Conservation (phyloP, 2,329 filamentous ascomycete species). For the Xylariaceae sp. region DNA sequence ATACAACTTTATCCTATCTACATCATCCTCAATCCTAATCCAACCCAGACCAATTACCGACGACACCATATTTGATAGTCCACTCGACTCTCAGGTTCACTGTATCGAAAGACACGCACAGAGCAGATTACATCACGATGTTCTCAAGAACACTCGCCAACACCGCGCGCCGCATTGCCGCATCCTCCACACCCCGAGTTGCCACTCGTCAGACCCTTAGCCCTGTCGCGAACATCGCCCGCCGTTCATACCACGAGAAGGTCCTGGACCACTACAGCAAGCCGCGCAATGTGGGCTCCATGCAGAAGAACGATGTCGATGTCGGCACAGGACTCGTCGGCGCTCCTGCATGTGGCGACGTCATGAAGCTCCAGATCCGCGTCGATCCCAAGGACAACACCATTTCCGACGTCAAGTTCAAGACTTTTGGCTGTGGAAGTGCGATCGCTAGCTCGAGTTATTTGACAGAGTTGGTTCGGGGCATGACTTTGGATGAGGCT, state of each 20-base stretch:
- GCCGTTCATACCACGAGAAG: constrained; percentile 50
- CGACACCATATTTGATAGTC: neutral
- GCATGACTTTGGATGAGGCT: constrained; percentile 95
- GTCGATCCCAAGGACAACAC: constrained; percentile 71
- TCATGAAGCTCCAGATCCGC: constrained; percentile 90
- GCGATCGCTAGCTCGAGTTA: constrained; percentile 95
- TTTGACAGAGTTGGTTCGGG: constrained; percentile 87
- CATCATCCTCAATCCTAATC: constrained; percentile 3
- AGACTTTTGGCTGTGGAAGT: constrained; percentile 76
- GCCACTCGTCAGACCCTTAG: constrained; percentile 38
- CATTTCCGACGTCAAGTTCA: constrained; percentile 78
- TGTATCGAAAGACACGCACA: neutral
- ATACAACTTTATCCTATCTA: constrained; percentile 7
- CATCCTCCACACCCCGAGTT: constrained; percentile 36
- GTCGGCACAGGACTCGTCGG: constrained; percentile 76
- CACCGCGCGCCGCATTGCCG: constrained; percentile 37
- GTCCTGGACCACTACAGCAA: constrained; percentile 79
- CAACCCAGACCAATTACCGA: constrained; percentile 1
- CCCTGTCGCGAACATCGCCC: constrained; percentile 34
- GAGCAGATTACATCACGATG: constrained; percentile 32
- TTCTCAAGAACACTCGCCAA: constrained; percentile 39
- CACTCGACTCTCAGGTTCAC: neutral
- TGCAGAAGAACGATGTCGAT: constrained; percentile 66
- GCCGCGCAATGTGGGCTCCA: constrained; percentile 73
- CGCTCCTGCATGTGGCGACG: constrained; percentile 86